A percentile compares a stretch with the other conserved stretches of the same genome.
phyloP scores from a whole-genome alignment of 495 filamentous ascomycete genomes.

The Lichenothelia convexa region DNA sequence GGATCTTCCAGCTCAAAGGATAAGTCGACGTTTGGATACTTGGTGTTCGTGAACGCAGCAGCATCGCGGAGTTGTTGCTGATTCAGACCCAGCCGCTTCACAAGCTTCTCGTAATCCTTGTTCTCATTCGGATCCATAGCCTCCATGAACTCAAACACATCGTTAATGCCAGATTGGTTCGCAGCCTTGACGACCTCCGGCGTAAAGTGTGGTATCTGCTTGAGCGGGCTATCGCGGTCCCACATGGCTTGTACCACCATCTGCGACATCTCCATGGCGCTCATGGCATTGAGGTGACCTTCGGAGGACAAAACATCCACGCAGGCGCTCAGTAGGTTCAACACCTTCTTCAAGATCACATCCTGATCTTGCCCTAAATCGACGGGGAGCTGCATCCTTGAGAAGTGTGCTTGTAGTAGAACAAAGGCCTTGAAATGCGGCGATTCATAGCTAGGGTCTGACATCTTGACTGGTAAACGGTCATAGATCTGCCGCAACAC shows the following conservation, averaged over 20 bases:
- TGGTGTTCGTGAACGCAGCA: conserved; percentile 90
- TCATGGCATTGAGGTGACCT: conserved; percentile 90
- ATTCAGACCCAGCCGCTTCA: conserved; percentile 60
- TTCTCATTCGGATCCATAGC: conserved; percentile 92
- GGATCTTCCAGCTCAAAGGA: conserved; percentile 72
- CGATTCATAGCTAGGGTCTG: conserved; percentile 67
- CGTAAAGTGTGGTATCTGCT: conserved; percentile 92
- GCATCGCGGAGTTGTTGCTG: conserved; percentile 70
- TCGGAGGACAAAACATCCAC: conserved; percentile 95
- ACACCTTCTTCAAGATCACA: conserved; percentile 63
- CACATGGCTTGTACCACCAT: conserved; percentile 99
- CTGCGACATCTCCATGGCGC: conserved; percentile 97
- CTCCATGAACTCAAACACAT: conserved; percentile 97
- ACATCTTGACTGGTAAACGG: conserved; percentile 86
- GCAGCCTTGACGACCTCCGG: conserved; percentile 68
- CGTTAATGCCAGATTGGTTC: conserved; percentile 63
- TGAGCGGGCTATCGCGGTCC: conserved; percentile 91
- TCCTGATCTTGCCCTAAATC: conserved; percentile 97
- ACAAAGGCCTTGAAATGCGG: conserved; percentile 98
- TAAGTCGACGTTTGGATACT: conserved; percentile 86
- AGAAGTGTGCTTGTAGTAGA: conserved; percentile 92
- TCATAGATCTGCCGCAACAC: conserved; percentile 87
- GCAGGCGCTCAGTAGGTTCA: conserved; percentile 75
- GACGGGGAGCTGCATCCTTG: conserved; percentile 82
- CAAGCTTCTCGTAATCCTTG: conserved; percentile 49